Conservation (phyloP, 176 grass and related monocot genomes). For the Rhynchospora breviuscula region DNA sequence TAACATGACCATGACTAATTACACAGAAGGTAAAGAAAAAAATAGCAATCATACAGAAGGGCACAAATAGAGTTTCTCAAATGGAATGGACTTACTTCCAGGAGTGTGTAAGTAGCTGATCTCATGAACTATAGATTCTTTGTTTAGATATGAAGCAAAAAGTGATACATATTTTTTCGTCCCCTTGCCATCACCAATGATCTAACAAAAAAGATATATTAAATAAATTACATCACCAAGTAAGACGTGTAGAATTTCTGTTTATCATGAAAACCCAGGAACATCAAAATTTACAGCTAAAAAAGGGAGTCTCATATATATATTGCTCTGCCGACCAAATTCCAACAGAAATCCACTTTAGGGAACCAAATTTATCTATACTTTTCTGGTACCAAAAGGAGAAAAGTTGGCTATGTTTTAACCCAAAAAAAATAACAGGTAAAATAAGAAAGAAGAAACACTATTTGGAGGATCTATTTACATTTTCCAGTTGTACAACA, state of each 20-base stretch:
- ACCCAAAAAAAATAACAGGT: background rate
- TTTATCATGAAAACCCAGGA: background rate
- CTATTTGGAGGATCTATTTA: background rate
- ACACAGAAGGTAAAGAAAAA: background rate
- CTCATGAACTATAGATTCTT: constrained; percentile 50
- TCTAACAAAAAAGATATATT: constrained; percentile 36
- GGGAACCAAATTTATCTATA: background rate
- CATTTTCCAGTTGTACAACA: background rate
- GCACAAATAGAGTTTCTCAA: constrained; percentile 14
- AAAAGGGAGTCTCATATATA: background rate
- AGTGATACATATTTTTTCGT: constrained; percentile 74
- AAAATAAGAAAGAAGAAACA: background rate
- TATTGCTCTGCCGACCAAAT: background rate
- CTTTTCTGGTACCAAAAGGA: background rate
- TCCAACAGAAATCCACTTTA: background rate
- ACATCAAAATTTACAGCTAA: background rate
- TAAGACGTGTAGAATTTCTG: background rate
- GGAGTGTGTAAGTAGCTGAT: constrained; percentile 73
- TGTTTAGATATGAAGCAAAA: constrained; percentile 64
- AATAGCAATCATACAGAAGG: constrained; percentile 19
- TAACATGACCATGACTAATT: background rate
- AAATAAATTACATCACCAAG: constrained; percentile 28
- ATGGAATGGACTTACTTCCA: constrained; percentile 62
- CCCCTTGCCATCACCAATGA: constrained; percentile 58
- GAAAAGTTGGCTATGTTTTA: background rate